These are phyloP conservation scores for Sporothrix pallida DNA, from an alignment of 2,329 filamentous ascomycete genomes.

Conservation along the genomic window DNA sequence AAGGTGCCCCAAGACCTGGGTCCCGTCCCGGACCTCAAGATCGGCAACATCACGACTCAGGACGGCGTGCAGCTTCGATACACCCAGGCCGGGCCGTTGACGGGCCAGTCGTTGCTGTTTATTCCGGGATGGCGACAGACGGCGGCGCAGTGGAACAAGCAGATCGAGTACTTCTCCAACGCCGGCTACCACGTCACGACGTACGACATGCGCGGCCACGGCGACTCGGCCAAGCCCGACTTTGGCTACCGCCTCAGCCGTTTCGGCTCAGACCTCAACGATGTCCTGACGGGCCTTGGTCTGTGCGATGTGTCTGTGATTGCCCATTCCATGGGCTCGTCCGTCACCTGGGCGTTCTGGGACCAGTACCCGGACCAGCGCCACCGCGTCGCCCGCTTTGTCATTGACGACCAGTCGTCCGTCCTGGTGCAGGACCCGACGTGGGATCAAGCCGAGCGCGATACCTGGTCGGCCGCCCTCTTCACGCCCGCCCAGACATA, in stretches of 20 bases:
- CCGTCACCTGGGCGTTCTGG: not conserved
- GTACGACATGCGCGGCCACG: slow-evolving; percentile 8
- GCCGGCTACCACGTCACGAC: not conserved
- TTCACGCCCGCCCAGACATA: not conserved
- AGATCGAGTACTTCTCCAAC: not conserved
- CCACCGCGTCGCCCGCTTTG: not conserved
- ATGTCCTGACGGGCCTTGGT: not conserved
- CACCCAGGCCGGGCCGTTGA: not conserved
- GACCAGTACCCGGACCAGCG: slow-evolving; percentile 4
- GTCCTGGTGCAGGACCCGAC: slow-evolving; percentile 9
- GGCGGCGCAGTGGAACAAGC: not conserved
- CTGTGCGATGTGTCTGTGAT: not conserved
- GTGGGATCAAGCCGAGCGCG: not conserved
- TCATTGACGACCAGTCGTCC: slow-evolving; percentile 10
- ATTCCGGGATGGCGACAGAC: slow-evolving; percentile 2
- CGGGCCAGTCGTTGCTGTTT: not conserved
- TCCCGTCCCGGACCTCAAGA: not conserved
- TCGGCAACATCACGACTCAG: not conserved
- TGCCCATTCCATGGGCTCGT: not conserved
- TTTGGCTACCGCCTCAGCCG: slow-evolving; percentile 5
- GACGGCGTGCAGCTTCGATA: not conserved
- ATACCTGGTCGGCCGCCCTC: not conserved
- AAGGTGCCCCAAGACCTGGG: not conserved
- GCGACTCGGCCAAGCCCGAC: slow-evolving; percentile 4
- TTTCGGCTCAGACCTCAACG: slow-evolving; percentile 4